Percentiles rank a stretch among this genome's conserved stretches.
Evolutionary conservation across 176 grass and related monocot species (phyloP).

Genomic region (Oryza brachyantha): DNA sequence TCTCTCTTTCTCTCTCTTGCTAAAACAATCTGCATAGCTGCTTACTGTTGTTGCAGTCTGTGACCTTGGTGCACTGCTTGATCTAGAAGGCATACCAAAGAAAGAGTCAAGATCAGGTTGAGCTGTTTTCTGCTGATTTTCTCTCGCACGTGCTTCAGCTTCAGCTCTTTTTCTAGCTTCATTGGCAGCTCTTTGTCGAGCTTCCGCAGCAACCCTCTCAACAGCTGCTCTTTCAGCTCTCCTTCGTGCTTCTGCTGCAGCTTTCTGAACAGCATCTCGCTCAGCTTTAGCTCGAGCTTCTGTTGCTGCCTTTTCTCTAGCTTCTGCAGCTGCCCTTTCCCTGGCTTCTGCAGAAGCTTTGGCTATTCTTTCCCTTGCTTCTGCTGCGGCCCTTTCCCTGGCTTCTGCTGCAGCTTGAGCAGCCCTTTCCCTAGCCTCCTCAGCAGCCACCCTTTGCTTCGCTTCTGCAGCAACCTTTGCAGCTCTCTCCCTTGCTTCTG

Average conservation of each 20-base stretch:
- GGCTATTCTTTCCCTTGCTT: constrained; percentile 6
- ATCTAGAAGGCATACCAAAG: constrained; percentile 50
- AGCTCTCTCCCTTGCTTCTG: constrained; percentile 35
- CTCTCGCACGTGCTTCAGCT: constrained; percentile 49
- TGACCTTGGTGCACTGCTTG: constrained; percentile 55
- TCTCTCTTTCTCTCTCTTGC: background rate
- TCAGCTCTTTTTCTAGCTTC: constrained; percentile 47
- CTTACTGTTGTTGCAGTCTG: constrained; percentile 26
- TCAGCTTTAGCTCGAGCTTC: constrained; percentile 43
- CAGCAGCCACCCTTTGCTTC: constrained; percentile 24
- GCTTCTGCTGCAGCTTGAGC: constrained; percentile 6
- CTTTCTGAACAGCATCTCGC: constrained; percentile 51
- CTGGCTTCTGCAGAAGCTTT: constrained; percentile 27
- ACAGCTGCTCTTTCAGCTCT: constrained; percentile 53
- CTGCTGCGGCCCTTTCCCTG: constrained; percentile 12
- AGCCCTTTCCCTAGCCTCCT: constrained; percentile 30
- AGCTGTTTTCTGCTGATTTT: constrained; percentile 28
- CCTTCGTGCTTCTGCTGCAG: constrained; percentile 43
- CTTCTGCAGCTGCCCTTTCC: constrained; percentile 37
- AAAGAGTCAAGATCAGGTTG: constrained; percentile 69
- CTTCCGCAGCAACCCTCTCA: constrained; percentile 39
- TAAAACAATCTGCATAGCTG: background rate
- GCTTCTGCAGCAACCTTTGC: constrained; percentile 24
- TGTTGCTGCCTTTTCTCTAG: constrained; percentile 33
- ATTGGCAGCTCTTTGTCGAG: constrained; percentile 47